Base-by-base conservation (phyloP, 345 rosid genomes). In the Hibiscus mutabilis region DNA sequence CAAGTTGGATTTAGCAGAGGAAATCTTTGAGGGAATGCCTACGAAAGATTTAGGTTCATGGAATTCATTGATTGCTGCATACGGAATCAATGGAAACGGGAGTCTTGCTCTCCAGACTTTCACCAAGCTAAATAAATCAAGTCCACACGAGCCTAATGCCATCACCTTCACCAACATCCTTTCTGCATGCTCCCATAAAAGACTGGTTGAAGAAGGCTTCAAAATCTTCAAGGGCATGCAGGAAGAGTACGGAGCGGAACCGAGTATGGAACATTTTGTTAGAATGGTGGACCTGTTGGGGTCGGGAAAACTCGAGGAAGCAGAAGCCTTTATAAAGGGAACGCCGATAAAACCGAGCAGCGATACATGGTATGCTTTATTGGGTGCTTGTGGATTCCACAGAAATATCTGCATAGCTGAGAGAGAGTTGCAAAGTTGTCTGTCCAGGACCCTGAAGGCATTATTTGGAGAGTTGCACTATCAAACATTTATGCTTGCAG, bases 271-370 rank as follows among this genome's bases (percentile, higher is more conserved):
- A 24, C 90, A 84, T 62, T 78, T 60, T 69, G 84, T 76, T 10
- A 81, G 90, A 57, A 73, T 80, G 84, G 84, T 88, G 6, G 90
- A 80, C 71, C 78, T 88, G 27, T 46, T 88, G 79, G 88, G 85
- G n/a, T 81, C 80, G 19, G 90, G 87, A 61, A 68, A 74, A 53
- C 74, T 86, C 0, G 79, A 84, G 21, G 90, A 86, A 76, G 90
- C 90, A 0, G 82, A 84, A 77, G 79, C 22, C 10, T 75, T 86
- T 27, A 52, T 83, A 58, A 63, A 74, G 60, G 52, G 42, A 11
- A 68, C 76, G 82, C 74, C 79, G 0, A 0, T 69, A 55, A 58
- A 0, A 69, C 82, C 82, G 3, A 68, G 35, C n/a, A 35, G 60
- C 1, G 63, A 57, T 0, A 77, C 42, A 0, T 80, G 77, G 82